Evolutionary conservation across 2,329 filamentous ascomycete species (phyloP).

Genomic region (Thermoascus crustaceus): DNA sequence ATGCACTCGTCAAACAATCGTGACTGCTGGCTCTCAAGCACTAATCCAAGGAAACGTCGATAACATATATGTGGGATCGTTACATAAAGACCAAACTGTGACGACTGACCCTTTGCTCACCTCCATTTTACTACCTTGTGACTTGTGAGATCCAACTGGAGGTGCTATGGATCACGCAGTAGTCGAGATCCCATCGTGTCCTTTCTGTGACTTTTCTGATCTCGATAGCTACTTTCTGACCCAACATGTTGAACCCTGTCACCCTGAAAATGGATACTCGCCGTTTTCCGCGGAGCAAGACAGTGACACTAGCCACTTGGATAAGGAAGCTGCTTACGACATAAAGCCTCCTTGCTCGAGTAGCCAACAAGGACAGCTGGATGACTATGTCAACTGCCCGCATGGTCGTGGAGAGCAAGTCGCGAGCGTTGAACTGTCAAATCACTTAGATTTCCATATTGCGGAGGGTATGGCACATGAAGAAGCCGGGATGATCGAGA

Average conservation of each 20-base stretch:
- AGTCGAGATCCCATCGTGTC: conserved; percentile 24
- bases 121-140: too few relatives aligned
- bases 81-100: too few relatives aligned
- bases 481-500: conserved; percentile 5
- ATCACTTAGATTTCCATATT: conserved; percentile 53
- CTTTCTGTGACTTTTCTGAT: conserved; percentile 39
- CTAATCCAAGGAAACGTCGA: too few relatives aligned
- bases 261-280: conserved; percentile 31
- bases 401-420: conserved; percentile 55
- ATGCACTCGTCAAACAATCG: too few relatives aligned
- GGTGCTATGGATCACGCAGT: conserved; percentile 14
- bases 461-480: conserved; percentile 39
- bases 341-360: conserved; percentile 2
- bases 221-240: conserved; percentile 30
- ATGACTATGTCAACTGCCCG: conserved; percentile 46
- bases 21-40: too few relatives aligned
- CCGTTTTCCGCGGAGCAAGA: conserved; percentile 17
- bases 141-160: too few relatives aligned
- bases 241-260: conserved; percentile 38
- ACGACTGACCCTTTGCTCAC: too few relatives aligned
- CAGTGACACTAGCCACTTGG: conserved; percentile 2
- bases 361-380: conserved; percentile 10
- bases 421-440: conserved; percentile 44
- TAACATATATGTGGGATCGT: too few relatives aligned
- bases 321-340: conserved; percentile 1